A percentile compares a stretch with the other conserved stretches of the same genome.
Conservation (phyloP, 164 flowering plant genomes). For the Paratinospora sagittata region DNA sequence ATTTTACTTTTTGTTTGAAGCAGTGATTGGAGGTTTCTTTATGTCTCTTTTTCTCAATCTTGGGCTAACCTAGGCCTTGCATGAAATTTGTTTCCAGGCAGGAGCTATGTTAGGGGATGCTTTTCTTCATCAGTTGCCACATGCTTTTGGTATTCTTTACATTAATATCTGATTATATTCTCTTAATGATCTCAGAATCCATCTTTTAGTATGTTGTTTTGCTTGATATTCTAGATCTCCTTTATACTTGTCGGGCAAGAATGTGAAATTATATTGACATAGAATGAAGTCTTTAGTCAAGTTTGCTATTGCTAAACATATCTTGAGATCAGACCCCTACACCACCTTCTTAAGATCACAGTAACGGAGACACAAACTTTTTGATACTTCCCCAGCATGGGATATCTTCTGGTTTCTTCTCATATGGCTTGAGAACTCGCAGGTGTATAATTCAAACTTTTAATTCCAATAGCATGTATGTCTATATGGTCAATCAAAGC, state of each 20-base stretch:
- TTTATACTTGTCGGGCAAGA: not conserved
- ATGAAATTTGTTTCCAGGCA: constrained; percentile 49
- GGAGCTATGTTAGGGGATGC: constrained; percentile 99
- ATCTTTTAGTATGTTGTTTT: too few relatives aligned
- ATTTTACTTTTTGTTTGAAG: too few relatives aligned
- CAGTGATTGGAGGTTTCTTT: not conserved
- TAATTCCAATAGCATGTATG: too few relatives aligned
- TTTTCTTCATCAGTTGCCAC: constrained; percentile 97
- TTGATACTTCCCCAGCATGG: not conserved
- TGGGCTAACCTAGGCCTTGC: not conserved
- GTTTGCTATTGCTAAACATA: not conserved
- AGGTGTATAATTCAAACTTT: too few relatives aligned
- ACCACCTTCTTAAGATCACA: not conserved
- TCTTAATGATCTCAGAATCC: too few relatives aligned
- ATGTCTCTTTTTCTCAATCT: not conserved
- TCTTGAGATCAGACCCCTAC: not conserved
- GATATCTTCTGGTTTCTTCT: too few relatives aligned
- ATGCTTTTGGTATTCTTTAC: constrained; percentile 77
- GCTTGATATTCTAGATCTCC: not conserved
- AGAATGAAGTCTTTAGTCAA: not conserved
- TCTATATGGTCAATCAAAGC: too few relatives aligned
- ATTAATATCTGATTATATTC: not conserved
- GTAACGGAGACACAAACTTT: not conserved
- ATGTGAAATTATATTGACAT: not conserved
- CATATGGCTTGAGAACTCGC: too few relatives aligned